These are phyloP conservation scores for Camellia japonica DNA, from an alignment of 148 eudicot genomes.

Conservation along the genomic window DNA sequence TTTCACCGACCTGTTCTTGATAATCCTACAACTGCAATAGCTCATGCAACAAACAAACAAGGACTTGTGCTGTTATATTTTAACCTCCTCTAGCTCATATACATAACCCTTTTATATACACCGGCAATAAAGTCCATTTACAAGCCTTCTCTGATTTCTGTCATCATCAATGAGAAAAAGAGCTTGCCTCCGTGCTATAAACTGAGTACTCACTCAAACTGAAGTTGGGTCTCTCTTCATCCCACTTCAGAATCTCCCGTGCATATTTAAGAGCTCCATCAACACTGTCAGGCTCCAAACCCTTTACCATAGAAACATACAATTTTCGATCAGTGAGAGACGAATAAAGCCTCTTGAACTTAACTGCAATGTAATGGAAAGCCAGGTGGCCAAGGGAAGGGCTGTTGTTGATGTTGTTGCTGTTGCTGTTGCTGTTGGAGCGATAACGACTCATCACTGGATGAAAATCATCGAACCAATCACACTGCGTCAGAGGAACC, in stretches of 20 bases:
- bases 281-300: slow-evolving; percentile 75
- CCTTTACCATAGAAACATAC: slow-evolving; percentile 76
- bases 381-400: slow-evolving; percentile 84
- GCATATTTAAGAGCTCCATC: slow-evolving; percentile 78
- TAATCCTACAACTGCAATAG: not conserved
- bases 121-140: slow-evolving; percentile 4
- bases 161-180: slow-evolving; percentile 38
- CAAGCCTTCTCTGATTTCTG: slow-evolving; percentile 16
- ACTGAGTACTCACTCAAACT: slow-evolving; percentile 65
- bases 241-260: slow-evolving; percentile 88
- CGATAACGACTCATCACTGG: slow-evolving; percentile 71
- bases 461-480: slow-evolving; percentile 91
- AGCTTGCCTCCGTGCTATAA: slow-evolving; percentile 74
- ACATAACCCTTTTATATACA: slow-evolving; percentile 21
- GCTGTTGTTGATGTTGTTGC: slow-evolving; percentile 51
- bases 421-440: slow-evolving; percentile 34
- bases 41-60: not conserved
- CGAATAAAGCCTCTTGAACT: slow-evolving; percentile 83
- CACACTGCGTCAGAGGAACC: slow-evolving; percentile 64
- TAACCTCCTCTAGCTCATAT: not conserved
- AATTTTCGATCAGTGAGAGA: slow-evolving; percentile 71
- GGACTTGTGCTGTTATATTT: not conserved
- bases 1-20: not conserved
- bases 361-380: slow-evolving; percentile 77
- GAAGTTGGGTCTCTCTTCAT: slow-evolving; percentile 70